These are phyloP conservation scores for Kurtzmaniella quercitrusa DNA, from an alignment of 1,139 yeast species.

Conservation along the genomic window DNA sequence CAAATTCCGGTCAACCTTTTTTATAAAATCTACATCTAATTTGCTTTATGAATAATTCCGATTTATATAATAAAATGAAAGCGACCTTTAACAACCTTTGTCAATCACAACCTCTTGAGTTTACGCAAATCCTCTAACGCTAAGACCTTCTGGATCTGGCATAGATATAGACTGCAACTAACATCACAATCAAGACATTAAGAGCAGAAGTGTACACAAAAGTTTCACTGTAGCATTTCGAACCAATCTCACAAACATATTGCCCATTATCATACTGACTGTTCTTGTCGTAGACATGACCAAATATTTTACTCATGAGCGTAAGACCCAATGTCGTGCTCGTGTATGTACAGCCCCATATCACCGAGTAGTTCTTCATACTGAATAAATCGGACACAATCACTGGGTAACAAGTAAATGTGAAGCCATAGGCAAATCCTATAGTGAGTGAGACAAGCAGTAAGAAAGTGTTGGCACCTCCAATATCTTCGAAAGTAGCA, in stretches of 20 bases:
- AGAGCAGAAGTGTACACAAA: constrained; percentile 31
- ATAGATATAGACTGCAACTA: constrained; percentile 23
- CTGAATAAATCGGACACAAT: constrained; percentile 77
- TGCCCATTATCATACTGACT: constrained; percentile 19
- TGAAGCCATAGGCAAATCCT: constrained; percentile 77
- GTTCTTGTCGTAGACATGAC: constrained; percentile 34
- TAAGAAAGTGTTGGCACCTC: constrained; percentile 32
- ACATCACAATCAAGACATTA: constrained; percentile 20
- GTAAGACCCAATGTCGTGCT: constrained; percentile 43
- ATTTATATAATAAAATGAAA: too few species aligned
- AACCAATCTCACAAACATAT: constrained; percentile 35
- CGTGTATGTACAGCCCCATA: constrained; percentile 75
- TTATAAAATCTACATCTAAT: too few species aligned
- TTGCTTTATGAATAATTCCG: too few species aligned
- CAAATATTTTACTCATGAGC: constrained; percentile 38
- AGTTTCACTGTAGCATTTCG: constrained; percentile 35
- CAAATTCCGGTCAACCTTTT: too few species aligned
- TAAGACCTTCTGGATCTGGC: constrained; percentile 1
- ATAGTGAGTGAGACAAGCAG: constrained; percentile 52
- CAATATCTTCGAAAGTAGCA: constrained; percentile 18
- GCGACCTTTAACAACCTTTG: too few species aligned
- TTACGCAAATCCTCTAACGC: background rate
- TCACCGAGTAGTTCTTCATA: constrained; percentile 64
- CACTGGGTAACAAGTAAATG: constrained; percentile 80
- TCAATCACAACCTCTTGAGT: too few species aligned